phyloP scores from a whole-genome alignment of 2,329 filamentous ascomycete species.

The Cladosporium sp. region DNA sequence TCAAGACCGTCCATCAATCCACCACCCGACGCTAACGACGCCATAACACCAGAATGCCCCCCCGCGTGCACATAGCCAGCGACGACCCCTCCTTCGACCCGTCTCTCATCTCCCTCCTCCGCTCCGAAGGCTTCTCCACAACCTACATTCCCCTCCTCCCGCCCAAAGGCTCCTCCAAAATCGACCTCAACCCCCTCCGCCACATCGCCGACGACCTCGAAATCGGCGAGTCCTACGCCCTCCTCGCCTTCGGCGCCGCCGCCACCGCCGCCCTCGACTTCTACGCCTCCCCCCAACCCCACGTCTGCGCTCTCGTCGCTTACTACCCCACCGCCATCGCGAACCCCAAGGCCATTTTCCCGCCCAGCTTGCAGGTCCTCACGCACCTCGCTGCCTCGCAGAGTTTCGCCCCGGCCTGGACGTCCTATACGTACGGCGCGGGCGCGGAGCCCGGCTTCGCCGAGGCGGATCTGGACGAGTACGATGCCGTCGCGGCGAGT shows the following conservation, averaged over 20 bases:
- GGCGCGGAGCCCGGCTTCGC: conserved; percentile 36
- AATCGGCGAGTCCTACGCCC: conserved; percentile 25
- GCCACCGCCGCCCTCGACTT: conserved; percentile 35
- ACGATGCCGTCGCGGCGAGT: conserved; percentile 35
- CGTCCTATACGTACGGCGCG: conserved; percentile 33
- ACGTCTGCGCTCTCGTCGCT: conserved; percentile 35
- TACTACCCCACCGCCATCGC: conserved; percentile 39
- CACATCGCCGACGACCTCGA: conserved; percentile 35
- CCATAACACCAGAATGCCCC: conserved; percentile 9
- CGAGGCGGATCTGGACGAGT: conserved; percentile 34
- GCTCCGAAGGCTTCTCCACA: conserved; percentile 39
- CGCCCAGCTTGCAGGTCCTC: conserved; percentile 27
- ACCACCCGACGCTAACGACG: too few relatives aligned
- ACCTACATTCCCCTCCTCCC: conserved; percentile 31
- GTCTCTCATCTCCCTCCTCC: conserved; percentile 33
- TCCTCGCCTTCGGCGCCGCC: conserved; percentile 36
- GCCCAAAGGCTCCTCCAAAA: conserved; percentile 26
- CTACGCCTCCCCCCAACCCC: conserved; percentile 36
- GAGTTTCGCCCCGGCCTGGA: conserved; percentile 32
- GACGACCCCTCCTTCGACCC: conserved; percentile 34
- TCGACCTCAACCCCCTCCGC: conserved; percentile 22
- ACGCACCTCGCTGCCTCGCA: conserved; percentile 37
- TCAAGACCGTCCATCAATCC: too few relatives aligned
- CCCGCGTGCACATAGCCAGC: conserved; percentile 17
- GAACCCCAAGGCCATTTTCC: conserved; percentile 33